A percentile compares a stretch with the other conserved stretches of the same genome.
Conservation (phyloP, 768 basidiomycete species). For the Pilatotrama ljubarskyi region DNA sequence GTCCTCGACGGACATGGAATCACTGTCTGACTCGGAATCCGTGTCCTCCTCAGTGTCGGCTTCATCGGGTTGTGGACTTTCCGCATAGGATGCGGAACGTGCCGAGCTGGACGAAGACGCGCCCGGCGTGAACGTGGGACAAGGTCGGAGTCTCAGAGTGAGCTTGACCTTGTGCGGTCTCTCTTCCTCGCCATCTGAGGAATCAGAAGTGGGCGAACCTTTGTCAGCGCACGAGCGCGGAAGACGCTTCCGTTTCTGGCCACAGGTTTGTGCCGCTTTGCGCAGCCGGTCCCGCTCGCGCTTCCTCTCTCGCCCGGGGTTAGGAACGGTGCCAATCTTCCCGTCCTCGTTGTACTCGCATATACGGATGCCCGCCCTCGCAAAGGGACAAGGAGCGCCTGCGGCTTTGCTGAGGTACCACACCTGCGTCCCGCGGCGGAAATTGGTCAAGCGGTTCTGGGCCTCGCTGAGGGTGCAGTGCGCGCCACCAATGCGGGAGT, state of each 20-base stretch:
- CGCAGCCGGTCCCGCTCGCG: conserved; percentile 31
- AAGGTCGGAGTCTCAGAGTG: conserved; percentile 61
- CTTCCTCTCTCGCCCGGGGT: conserved; percentile 31
- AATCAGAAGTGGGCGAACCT: conserved; percentile 25
- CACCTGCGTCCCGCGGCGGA: conserved; percentile 75
- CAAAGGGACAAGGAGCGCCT: conserved; percentile 75
- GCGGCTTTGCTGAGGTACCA: conserved; percentile 80
- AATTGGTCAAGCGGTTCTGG: conserved; percentile 59
- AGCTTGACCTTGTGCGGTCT: conserved; percentile 70
- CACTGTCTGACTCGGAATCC: conserved; percentile 37
- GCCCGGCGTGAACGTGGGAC: conserved; percentile 34
- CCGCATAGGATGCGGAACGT: conserved; percentile 23
- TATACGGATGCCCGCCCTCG: conserved; percentile 68
- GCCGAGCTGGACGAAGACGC: conserved; percentile 24
- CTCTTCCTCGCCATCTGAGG: conserved; percentile 34
- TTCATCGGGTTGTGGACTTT: conserved; percentile 24
- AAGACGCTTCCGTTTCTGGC: conserved; percentile 47
- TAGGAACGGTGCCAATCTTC: conserved; percentile 34
- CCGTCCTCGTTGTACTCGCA: conserved; percentile 64
- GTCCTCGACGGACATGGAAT: conserved; percentile 46
- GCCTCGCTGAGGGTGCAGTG: conserved; percentile 38
- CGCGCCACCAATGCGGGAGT: conserved; percentile 71
- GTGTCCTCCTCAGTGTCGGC: conserved; percentile 35
- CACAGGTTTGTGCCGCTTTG: conserved; percentile 40
- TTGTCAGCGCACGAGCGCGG: conserved; percentile 35